phyloP scores from a whole-genome alignment of 139 green algal species.

The Limnomonas spitsbergensis region DNA sequence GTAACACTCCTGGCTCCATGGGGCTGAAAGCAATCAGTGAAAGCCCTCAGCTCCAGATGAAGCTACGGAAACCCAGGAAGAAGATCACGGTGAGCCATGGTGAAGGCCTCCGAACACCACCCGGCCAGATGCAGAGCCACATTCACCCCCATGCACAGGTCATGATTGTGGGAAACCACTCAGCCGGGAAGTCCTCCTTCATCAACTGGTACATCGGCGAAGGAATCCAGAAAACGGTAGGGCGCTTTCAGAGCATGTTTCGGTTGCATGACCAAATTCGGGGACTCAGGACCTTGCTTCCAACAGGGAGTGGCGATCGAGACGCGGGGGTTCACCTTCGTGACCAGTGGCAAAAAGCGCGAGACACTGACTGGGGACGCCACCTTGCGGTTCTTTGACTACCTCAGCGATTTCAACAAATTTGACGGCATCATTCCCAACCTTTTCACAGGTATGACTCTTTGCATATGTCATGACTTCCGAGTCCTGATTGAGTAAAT shows the following conservation, averaged over 20 bases:
- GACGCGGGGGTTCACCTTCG: slow-evolving; percentile 63
- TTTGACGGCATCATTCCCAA: slow-evolving; percentile 42
- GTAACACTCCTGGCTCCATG: slow-evolving; percentile 1
- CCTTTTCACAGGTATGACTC: slow-evolving; percentile 58
- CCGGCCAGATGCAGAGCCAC: neutral
- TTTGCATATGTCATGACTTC: too few relatives aligned
- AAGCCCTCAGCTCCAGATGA: neutral
- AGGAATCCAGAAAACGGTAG: slow-evolving; percentile 50
- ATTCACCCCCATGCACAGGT: slow-evolving; percentile 14
- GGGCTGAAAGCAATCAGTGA: slow-evolving; percentile 3
- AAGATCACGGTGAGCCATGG: slow-evolving; percentile 6
- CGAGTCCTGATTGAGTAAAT: too few relatives aligned
- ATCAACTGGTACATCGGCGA: slow-evolving; percentile 76
- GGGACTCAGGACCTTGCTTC: too few relatives aligned
- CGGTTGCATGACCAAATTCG: neutral
- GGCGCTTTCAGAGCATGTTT: slow-evolving; percentile 20
- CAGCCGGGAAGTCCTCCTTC: slow-evolving; percentile 65
- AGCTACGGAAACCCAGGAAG: slow-evolving; percentile 1
- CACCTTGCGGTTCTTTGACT: slow-evolving; percentile 65
- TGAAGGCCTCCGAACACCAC: neutral
- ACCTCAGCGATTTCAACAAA: slow-evolving; percentile 41
- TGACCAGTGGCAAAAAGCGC: slow-evolving; percentile 53
- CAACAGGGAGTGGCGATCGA: slow-evolving; percentile 44
- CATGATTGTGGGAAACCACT: slow-evolving; percentile 75
- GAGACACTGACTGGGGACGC: slow-evolving; percentile 63